Evolutionary conservation across 768 basidiomycete species (phyloP).

Genomic region (Hirschioporus abietinus): DNA sequence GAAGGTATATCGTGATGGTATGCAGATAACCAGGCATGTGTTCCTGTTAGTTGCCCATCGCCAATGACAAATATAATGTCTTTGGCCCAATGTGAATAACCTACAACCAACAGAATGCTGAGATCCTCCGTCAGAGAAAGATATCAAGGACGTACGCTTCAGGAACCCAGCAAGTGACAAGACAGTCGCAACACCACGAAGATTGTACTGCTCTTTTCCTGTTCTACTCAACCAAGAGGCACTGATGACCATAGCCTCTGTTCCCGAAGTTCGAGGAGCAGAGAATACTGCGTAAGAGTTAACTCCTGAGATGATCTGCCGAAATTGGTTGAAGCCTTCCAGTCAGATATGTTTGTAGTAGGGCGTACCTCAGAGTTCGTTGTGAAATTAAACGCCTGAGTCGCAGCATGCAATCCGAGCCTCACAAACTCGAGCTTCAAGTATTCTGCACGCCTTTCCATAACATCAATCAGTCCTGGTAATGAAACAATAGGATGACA

Average conservation of each 20-base stretch:
- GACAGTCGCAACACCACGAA: conserved; percentile 83
- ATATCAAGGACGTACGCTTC: conserved; percentile 51
- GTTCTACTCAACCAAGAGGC: conserved; percentile 82
- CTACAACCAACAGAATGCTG: conserved; percentile 30
- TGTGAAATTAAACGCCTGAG: conserved; percentile 60
- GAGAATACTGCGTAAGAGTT: conserved; percentile 81
- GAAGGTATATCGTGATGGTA: conserved; percentile 70
- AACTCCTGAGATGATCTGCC: conserved; percentile 52
- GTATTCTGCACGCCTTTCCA: conserved; percentile 56
- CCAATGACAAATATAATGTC: conserved; percentile 88
- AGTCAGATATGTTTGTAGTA: background rate
- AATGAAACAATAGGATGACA: conserved; percentile 4
- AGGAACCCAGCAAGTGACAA: conserved; percentile 80
- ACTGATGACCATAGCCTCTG: conserved; percentile 86
- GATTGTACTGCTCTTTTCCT: conserved; percentile 60
- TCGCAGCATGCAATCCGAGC: conserved; percentile 66
- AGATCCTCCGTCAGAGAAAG: conserved; percentile 5
- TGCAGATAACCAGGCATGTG: conserved; percentile 85
- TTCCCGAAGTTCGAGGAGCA: conserved; percentile 88
- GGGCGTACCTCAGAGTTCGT: conserved; percentile 36
- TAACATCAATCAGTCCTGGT: conserved; percentile 7
- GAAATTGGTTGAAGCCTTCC: conserved; percentile 8
- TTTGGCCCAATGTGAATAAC: conserved; percentile 90
- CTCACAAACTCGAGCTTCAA: conserved; percentile 62
- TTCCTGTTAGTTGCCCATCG: conserved; percentile 85